Base-by-base conservation (phyloP, 176 grass and related monocot genomes). In the Saccharum spontaneum region DNA sequence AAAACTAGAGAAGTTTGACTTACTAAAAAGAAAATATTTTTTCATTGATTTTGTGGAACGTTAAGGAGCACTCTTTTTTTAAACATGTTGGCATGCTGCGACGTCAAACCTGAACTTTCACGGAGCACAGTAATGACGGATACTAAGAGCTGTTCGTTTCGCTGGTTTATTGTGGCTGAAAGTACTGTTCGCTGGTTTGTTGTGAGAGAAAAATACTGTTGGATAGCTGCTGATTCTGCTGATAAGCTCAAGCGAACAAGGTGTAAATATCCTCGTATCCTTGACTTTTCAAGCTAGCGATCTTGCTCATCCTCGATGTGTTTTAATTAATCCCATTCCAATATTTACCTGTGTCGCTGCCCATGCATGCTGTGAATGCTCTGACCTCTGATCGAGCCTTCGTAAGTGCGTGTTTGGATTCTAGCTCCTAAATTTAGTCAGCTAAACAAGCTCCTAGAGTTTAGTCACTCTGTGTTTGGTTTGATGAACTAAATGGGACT, bases 311-410 rank as follows among this genome's bases (percentile, higher is more conserved):
- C 26, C 1, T 79, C 7, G 15, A 28, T 10, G 15, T 79, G 57
- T 11, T 37, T 45, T 82, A 67, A 1, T 14, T 14, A 13, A 46
- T 13, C 64, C 22, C 76, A 92, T 78, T 92, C 94, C 89, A 92
- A 26, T 34, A 68, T 45, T 45, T 86, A 46, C 89, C 87, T 41
- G 87, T 88, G 76, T 20, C 26, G 12, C 45, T 49, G 46, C 45
- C 45, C 40, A 43, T 43, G 7, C 66, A 69, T 79, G 54, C 38
- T 72, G 67, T 72, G 67, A 90, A 97, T 43, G 9, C 87, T 65
- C 92, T 92, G 1, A 91, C 10, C 43, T 11, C 43, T 44, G 43
- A 11, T 12, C 10, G 1, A 44, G 87, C 79, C 82, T 90, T 13
- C 91, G 87, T 44, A 46, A 39, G 28, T 1, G 33, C 33, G 3